Evolutionary conservation across 129 eudicot genomes (phyloP), one percentile per base, ranked within the genome.

Genomic region (Cynara cardunculus): DNA sequence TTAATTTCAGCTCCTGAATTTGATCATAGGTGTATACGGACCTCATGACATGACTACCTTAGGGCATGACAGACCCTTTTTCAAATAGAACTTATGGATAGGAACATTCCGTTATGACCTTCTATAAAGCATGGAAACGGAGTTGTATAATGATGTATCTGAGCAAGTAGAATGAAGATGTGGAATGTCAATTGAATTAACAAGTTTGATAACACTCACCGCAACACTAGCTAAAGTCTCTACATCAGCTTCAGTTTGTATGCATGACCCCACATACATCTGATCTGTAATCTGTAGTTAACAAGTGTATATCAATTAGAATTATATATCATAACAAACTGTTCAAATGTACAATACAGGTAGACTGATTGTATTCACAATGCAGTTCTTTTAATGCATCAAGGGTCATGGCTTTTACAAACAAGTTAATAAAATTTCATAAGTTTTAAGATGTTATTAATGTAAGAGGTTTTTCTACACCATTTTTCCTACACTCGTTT

Each of bases 181-280:
- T 28, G 7, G 61, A 24, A 7, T 2, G 18, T 9, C 13, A 31
- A 74, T 25, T 26, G 12, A 1, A 78, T 21, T 10, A 34, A 25
- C 81, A 75, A 70, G 79, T 73, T 39, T 41, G 26, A 26, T 53
- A 72, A 66, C 53, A 86, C 91, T 78, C 46, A 88, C 91, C 68
- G 72, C 91, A 84, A 72, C 75, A 35, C 84, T 87, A 24, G 93
- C 87, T 85, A 95, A 75, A 67, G 89, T 87, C 75, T 90, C 88
- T 31, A 95, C 83, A 89, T 95, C 97, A 56, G 79, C 78, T 83
- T 86, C 91, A 19, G 86, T 90, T 84, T 95, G 99, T 86, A 95
- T 89, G 80, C 99, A 95, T 75, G 99, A 95, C 18, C 99, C 99
- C 56, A 95, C 99, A 84, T 92, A 95, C 78, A 95, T 89, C 76